Conservation (phyloP, 495 filamentous ascomycete genomes). For the Cercophora sp. region DNA sequence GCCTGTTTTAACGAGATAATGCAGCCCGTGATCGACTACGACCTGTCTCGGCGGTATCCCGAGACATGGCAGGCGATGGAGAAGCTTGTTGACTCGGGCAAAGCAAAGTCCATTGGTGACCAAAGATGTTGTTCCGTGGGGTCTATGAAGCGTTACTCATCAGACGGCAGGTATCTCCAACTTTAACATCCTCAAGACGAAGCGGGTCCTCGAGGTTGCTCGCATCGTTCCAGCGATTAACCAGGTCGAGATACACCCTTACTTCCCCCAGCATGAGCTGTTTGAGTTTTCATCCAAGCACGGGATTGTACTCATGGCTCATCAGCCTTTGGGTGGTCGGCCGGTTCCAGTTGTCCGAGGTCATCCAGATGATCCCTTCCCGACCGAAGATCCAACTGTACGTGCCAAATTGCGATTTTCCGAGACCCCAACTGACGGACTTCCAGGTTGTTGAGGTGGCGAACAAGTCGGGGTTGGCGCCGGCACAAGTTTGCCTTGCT, state of each 20-base stretch:
- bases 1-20: not conserved
- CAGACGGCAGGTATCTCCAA: slow-evolving; percentile 28
- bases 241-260: slow-evolving; percentile 41
- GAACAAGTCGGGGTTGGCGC: slow-evolving; percentile 17
- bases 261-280: slow-evolving; percentile 45
- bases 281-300: slow-evolving; percentile 48
- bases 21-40: slow-evolving; percentile 30
- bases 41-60: slow-evolving; percentile 28
- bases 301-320: slow-evolving; percentile 61
- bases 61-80: slow-evolving; percentile 38
- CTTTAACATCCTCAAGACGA: slow-evolving; percentile 35
- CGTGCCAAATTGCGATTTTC: too few relatives aligned
- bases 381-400: slow-evolving; percentile 28
- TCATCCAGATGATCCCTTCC: slow-evolving; percentile 26
- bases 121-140: not conserved
- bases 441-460: slow-evolving; percentile 31
- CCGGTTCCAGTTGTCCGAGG: slow-evolving; percentile 32
- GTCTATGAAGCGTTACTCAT: not conserved
- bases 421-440: too few relatives aligned
- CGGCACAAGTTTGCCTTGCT: slow-evolving; percentile 37
- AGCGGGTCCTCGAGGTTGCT: slow-evolving; percentile 26
- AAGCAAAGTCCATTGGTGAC: slow-evolving; percentile 32
- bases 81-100: slow-evolving; percentile 27
- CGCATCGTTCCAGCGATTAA: slow-evolving; percentile 34
- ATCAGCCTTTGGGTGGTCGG: slow-evolving; percentile 53